Evolutionary conservation across 2,329 filamentous ascomycete species (phyloP), one percentile per base, ranked within the genome.

Genomic region (Sclerotinia nivalis): DNA sequence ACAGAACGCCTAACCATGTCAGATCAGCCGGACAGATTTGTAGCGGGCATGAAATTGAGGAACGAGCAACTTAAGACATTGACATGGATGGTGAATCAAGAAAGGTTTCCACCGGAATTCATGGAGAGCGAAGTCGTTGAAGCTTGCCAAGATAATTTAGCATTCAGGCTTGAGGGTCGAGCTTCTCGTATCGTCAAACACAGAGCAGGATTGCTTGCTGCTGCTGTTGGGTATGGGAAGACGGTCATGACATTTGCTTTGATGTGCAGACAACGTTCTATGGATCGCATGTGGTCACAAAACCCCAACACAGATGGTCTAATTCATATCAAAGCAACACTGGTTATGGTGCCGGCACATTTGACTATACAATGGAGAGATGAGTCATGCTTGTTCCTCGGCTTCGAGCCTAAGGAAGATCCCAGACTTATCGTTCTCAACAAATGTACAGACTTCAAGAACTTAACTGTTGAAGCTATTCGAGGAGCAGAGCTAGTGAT

Each of bases 201-300:
- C 54, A 83, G 82, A 25, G 89, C 89, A 18, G 89, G 89, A 7
- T 82, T 91, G 25, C 80, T 90, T 47, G 88, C 88, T 2, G 88
- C 90, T 74, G 82, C 87, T 58, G 87, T 90, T 47, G 88, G 87
- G 0, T 91, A 89, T 75, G 89, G 89, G 0, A 91, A 92, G 74
- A 91, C 89, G 0, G 84, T 88, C 1, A 84, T 86, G 83, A n/a
- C 50, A 9, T 45, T 52, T 15, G 73, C 15, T n/a, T n/a, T 31
- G 56, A 71, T 56, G n/a, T 54, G 28, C 28, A 64, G 7, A 25
- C 47, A 31, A 40, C 47, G 2, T 43, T 28, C 10, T 3, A 8
- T 50, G 4, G 60, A 62, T 50, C 60, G 45, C 8, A 6, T 50
- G 34, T 62, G 60, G 60, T 22, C 60, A 13, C 9, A 68, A 66